Percentiles rank a stretch among this genome's conserved stretches.
Conservation (phyloP, 495 filamentous ascomycete species). For the Penicillium ucsense region DNA sequence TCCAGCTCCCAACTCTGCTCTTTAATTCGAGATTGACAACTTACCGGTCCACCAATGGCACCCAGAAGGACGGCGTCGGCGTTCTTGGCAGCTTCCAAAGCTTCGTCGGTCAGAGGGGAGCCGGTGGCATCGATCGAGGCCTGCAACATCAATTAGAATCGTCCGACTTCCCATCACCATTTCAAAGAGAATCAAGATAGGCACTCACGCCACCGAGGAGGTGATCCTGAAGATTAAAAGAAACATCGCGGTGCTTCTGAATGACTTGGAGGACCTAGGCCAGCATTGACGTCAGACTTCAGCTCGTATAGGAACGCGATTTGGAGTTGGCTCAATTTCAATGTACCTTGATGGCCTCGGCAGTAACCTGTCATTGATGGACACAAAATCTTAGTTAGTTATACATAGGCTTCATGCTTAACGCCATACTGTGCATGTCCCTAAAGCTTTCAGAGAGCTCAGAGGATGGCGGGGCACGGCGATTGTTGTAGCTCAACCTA, state of each 20-base stretch:
- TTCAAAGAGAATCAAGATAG: no score
- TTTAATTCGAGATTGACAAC: constrained; percentile 10
- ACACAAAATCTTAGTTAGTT: constrained; percentile 5
- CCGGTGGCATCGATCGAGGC: constrained; percentile 81
- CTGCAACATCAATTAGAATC: constrained; percentile 6
- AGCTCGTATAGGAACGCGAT: constrained; percentile 2
- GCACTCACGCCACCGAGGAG: constrained; percentile 81
- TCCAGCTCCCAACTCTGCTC: no score
- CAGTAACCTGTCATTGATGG: constrained; percentile 36
- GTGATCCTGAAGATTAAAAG: constrained; percentile 89
- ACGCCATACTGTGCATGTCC: background rate
- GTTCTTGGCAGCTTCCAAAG: constrained; percentile 74
- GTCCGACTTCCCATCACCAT: no score
- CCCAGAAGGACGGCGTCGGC: constrained; percentile 91
- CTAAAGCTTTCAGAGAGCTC: background rate
- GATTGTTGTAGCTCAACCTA: constrained; percentile 24
- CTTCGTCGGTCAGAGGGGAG: constrained; percentile 70
- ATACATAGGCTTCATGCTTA: background rate
- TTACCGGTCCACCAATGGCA: constrained; percentile 85
- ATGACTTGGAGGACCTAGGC: constrained; percentile 55
- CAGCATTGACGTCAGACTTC: constrained; percentile 2
- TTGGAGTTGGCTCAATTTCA: background rate
- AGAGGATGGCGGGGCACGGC: background rate
- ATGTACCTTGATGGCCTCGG: constrained; percentile 77
- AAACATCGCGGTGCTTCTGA: constrained; percentile 54